Percentiles rank a stretch among this genome's conserved stretches.
phyloP scores from a whole-genome alignment of 768 basidiomycete species.

The Cystobasidium onofrii region DNA sequence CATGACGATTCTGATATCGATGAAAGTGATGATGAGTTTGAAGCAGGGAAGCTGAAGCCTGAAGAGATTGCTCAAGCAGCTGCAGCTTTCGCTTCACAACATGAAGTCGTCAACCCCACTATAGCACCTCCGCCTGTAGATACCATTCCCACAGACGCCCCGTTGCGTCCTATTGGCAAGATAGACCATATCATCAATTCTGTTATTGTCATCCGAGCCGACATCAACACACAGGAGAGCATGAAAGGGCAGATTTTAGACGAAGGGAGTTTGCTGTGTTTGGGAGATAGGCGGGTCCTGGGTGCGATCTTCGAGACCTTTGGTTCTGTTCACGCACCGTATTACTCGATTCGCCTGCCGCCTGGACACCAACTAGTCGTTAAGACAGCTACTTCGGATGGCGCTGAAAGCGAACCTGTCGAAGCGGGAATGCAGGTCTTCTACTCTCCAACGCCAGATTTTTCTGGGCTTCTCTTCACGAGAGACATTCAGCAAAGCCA shows the following conservation, averaged over 20 bases:
- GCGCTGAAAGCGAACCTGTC: constrained; percentile 30
- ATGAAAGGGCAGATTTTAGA: constrained; percentile 60
- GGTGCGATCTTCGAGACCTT: constrained; percentile 94
- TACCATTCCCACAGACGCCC: constrained; percentile 53
- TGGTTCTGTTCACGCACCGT: constrained; percentile 78
- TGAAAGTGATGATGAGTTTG: constrained; percentile 1
- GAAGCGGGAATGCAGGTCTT: constrained; percentile 53
- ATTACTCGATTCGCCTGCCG: constrained; percentile 73
- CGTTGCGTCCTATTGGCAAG: constrained; percentile 67
- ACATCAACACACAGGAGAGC: constrained; percentile 1
- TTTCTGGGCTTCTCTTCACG: constrained; percentile 75
- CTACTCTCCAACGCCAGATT: constrained; percentile 60
- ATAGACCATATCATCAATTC: constrained; percentile 66
- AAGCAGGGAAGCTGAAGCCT: background rate
- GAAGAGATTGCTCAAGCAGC: constrained; percentile 6
- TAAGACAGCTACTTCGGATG: background rate
- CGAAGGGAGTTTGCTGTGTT: constrained; percentile 80
- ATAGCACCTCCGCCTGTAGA: background rate
- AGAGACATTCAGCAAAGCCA: constrained; percentile 55
- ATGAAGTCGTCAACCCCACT: constrained; percentile 11
- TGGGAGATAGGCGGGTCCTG: constrained; percentile 77
- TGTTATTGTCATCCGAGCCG: constrained; percentile 64
- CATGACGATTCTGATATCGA: background rate
- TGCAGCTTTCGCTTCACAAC: constrained; percentile 10
- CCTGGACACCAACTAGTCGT: constrained; percentile 43